phyloP scores from a whole-genome alignment of 805 yeast genomes.

The Hanseniaspora meyeri region DNA sequence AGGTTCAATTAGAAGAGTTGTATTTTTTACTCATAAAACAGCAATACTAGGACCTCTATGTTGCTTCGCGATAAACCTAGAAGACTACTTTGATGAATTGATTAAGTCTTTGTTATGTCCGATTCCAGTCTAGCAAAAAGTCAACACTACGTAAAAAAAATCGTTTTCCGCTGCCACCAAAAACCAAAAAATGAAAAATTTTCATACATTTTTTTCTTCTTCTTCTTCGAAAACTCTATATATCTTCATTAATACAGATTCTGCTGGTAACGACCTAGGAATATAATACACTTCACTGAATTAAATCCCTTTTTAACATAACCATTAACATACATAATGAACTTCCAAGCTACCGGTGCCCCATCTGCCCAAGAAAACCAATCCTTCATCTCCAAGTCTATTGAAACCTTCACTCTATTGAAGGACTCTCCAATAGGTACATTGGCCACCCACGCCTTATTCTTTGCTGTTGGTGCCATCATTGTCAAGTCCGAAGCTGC shows the following conservation, averaged over 20 bases:
- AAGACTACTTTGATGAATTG: background rate
- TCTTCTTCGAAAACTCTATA: too few relatives aligned
- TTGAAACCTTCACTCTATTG: slow-evolving; percentile 35
- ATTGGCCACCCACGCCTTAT: slow-evolving; percentile 46
- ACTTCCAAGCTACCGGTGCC: slow-evolving; percentile 9
- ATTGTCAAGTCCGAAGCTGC: slow-evolving; percentile 66
- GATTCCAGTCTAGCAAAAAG: background rate
- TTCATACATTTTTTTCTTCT: too few relatives aligned
- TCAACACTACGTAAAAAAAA: background rate
- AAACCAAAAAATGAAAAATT: too few relatives aligned
- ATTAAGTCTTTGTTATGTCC: background rate
- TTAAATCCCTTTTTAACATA: slow-evolving; percentile 14
- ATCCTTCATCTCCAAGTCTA: slow-evolving; percentile 4
- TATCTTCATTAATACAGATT: too few relatives aligned
- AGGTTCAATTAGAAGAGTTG: too few relatives aligned
- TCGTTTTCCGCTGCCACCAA: background rate
- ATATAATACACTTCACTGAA: background rate
- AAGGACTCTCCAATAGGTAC: slow-evolving; percentile 55
- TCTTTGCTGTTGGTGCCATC: slow-evolving; percentile 62
- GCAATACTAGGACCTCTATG: too few relatives aligned
- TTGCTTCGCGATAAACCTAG: too few relatives aligned
- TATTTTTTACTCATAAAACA: too few relatives aligned
- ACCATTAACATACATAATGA: slow-evolving; percentile 2
- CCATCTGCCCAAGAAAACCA: slow-evolving; percentile 1
- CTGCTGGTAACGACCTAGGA: background rate